Evolutionary conservation across 495 filamentous ascomycete genomes (phyloP), one percentile per base, ranked within the genome.

Genomic region (Hypoxylon cercidicola): DNA sequence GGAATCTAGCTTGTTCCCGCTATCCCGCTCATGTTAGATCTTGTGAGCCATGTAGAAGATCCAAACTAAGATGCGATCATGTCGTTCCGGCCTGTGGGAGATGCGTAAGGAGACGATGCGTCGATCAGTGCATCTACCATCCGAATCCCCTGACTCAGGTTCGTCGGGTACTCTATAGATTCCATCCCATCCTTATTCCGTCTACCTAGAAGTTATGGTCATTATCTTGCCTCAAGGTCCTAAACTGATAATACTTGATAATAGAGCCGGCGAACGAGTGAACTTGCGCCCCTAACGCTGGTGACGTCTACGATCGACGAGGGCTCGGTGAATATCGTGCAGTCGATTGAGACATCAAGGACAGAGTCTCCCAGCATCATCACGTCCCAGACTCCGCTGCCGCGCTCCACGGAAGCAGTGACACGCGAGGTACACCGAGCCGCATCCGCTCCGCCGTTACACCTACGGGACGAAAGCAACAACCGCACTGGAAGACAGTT

Each of bases 41-140:
- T 4, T 64, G 66, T 69, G 68, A 60, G 55, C 68, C 60, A 61
- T 70, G 64, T 64, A 69, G 71, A 71, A 61, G 64, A 47, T 68
- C 64, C 54, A 75, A 75, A 55, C 55, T 75, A 16, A 69, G 64
- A 39, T 75, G 72, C 58, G 72, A 75, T 54, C 72, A 75, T 66
- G 68, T 71, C 40, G 60, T 73, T n/a, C 72, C 72, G 20, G 51
- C 55, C 25, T 75, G 72, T 48, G 64, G 68, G 25, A 66, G 72
- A 23, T 75, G 72, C 47, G 56, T 75, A 15, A 69, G 53, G 54
- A 64, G 70, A 43, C 64, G 62, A 57, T 73, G 72, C 37, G 56
- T 28, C 8, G 72, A 75, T 15, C 68, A 67, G 32, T 75, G 72
- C 50, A 45, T 73, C 30, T 75, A 75, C 18, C 72, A 75, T 46